Evolutionary conservation across 2,329 filamentous ascomycete genomes (phyloP).

Genomic region (Ascochyta pisi): DNA sequence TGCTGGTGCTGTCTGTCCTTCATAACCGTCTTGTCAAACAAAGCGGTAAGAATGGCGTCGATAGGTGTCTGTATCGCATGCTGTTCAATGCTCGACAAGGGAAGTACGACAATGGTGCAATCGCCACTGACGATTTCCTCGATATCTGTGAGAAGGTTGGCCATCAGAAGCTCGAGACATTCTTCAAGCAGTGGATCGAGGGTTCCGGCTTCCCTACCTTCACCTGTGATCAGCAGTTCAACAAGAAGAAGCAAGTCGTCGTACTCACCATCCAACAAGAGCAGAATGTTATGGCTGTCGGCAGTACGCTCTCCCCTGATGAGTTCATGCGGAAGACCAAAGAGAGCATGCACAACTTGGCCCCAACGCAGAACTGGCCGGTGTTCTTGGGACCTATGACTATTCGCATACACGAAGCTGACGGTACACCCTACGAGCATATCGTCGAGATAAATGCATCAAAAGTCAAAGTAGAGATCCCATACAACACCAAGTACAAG

Average conservation of each 20-base stretch:
- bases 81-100: slow-evolving; percentile 87
- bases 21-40: slow-evolving; percentile 90
- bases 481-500: slow-evolving; percentile 99
- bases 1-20: slow-evolving; percentile 89
- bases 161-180: slow-evolving; percentile 83
- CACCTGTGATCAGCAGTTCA: slow-evolving; percentile 86
- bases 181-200: slow-evolving; percentile 93
- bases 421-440: slow-evolving; percentile 97
- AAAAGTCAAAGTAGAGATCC: slow-evolving; percentile 86
- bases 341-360: slow-evolving; percentile 74
- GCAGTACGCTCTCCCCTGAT: slow-evolving; percentile 64
- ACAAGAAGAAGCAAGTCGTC: slow-evolving; percentile 95
- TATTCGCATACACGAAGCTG: slow-evolving; percentile 95
- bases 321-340: slow-evolving; percentile 86
- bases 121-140: slow-evolving; percentile 79
- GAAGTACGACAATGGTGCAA: slow-evolving; percentile 71
- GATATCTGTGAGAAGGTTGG: slow-evolving; percentile 86
- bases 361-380: slow-evolving; percentile 72
- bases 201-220: slow-evolving; percentile 90
- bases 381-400: slow-evolving; percentile 97
- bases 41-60: slow-evolving; percentile 81
- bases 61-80: slow-evolving; percentile 83
- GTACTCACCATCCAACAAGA: slow-evolving; percentile 85
- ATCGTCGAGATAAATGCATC: slow-evolving; percentile 94
- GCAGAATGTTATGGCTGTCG: slow-evolving; percentile 38